Evolutionary conservation across 805 yeast species (phyloP), one percentile per base, ranked within the genome.

Genomic region (Candida sakaeoensis): DNA sequence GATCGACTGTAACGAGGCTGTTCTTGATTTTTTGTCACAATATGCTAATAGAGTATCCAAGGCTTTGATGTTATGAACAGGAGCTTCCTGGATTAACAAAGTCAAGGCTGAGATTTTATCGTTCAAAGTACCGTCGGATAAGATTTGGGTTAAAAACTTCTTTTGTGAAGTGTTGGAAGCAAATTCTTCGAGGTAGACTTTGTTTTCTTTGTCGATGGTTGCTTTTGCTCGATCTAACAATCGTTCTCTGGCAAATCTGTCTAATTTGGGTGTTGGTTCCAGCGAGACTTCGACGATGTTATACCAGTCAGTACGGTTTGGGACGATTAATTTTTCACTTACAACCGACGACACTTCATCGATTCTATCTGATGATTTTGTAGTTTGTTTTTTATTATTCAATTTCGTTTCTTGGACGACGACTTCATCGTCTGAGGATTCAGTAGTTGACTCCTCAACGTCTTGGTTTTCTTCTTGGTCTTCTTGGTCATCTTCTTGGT

Each of bases 41-140:
- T 82, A 85, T 4, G 78, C 74, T 46, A 85, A 58, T 47, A 93
- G 65, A 27, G 82, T 83, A 48, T 87, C 95, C 42, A 93, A 69
- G 0, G 96, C 87, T 58, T 87, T 85, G 38, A 82, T 55, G 51
- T 91, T 85, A 57, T 93, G 98, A 40, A 89, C 58, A 5, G 99
- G 99, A 2, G 97, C 90, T 65, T 93, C 98, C 58, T 93, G 98
- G 35, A 90, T 77, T 57, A 93, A 70, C 57, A 93, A 77, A 1
- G 99, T 91, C 55, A 93, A 73, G 0, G 99, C 96, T 35, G 96
- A 86, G 40, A 93, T 85, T 65, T 93, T 89, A 82, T 93, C 99
- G 52, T 80, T 83, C 52, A 91, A 72, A 0, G 99, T 93, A 85
- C 99, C 99, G 49, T 80, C 83, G 5, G 89, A 74, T 53, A 93